Evolutionary conservation across 805 yeast species (phyloP).

Genomic region (Saccharomycopsis fodiens): DNA sequence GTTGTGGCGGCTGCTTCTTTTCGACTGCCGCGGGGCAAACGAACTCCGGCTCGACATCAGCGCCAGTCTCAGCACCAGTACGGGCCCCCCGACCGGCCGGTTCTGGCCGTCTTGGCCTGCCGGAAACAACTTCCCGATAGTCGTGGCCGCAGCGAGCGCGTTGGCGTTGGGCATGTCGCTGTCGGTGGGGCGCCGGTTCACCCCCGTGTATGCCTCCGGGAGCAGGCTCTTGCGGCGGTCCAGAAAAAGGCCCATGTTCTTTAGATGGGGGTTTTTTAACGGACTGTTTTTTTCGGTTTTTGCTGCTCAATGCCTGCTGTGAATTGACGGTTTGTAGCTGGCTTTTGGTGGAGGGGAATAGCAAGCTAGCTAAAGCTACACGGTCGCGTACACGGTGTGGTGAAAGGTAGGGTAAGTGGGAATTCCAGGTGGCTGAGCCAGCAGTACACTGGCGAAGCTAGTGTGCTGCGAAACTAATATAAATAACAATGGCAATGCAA

Average conservation of each 20-base stretch:
- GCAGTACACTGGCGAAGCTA: no score
- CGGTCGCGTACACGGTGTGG: no score
- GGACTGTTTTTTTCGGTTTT: no score
- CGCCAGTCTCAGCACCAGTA: background rate
- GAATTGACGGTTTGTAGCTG: no score
- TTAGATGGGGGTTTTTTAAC: no score
- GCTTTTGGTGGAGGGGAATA: no score
- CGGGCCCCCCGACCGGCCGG: background rate
- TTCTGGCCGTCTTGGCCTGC: background rate
- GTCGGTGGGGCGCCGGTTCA: constrained; percentile 17
- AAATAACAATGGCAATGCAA: no score
- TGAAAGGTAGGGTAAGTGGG: no score
- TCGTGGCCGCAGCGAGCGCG: constrained; percentile 20
- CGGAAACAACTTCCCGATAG: constrained; percentile 17
- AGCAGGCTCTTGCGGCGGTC: constrained; percentile 19
- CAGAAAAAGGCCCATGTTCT: constrained; percentile 15
- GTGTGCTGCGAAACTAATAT: no score
- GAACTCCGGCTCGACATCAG: background rate
- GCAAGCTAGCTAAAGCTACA: no score
- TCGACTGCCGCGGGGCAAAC: background rate
- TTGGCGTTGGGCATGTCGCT: constrained; percentile 18
- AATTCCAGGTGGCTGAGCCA: no score
- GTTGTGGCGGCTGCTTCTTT: background rate
- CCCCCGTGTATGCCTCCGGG: constrained; percentile 20
- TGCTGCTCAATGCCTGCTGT: no score